phyloP scores from a whole-genome alignment of 305 asterid species.

The Vinca major region DNA sequence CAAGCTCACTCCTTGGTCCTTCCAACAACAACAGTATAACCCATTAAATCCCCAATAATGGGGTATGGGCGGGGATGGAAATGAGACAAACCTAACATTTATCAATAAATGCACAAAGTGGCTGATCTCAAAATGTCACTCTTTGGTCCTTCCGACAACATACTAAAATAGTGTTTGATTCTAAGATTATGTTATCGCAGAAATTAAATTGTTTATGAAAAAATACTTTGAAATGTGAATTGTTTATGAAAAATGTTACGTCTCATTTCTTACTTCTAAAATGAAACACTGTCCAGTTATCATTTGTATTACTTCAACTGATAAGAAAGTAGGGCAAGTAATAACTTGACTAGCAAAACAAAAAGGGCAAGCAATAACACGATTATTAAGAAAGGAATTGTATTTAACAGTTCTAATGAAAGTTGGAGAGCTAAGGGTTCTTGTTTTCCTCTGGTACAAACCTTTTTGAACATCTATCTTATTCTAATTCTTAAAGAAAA shows the following conservation, averaged over 20 bases:
- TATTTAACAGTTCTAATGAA: not conserved
- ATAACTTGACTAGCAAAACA: not conserved
- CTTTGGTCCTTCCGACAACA: not conserved
- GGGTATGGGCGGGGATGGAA: too few relatives aligned
- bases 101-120: too few relatives aligned
- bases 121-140: too few relatives aligned
- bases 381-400: not conserved
- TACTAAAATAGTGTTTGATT: too few relatives aligned
- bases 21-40: not conserved
- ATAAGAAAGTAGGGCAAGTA: not conserved
- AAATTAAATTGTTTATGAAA: too few relatives aligned
- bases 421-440: not conserved
- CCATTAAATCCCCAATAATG: too few relatives aligned
- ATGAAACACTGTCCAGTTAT: too few relatives aligned
- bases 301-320: not conserved
- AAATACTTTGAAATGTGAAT: too few relatives aligned
- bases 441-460: slow-evolving; percentile 4
- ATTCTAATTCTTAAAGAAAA: not conserved
- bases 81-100: too few relatives aligned
- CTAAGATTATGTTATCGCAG: too few relatives aligned
- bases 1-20: not conserved
- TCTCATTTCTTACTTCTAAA: not conserved
- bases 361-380: not conserved
- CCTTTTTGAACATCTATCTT: slow-evolving; percentile 1
- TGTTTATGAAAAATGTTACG: too few relatives aligned